phyloP scores from a whole-genome alignment of 2,329 filamentous ascomycete genomes.

The Colletotrichum eleusines region DNA sequence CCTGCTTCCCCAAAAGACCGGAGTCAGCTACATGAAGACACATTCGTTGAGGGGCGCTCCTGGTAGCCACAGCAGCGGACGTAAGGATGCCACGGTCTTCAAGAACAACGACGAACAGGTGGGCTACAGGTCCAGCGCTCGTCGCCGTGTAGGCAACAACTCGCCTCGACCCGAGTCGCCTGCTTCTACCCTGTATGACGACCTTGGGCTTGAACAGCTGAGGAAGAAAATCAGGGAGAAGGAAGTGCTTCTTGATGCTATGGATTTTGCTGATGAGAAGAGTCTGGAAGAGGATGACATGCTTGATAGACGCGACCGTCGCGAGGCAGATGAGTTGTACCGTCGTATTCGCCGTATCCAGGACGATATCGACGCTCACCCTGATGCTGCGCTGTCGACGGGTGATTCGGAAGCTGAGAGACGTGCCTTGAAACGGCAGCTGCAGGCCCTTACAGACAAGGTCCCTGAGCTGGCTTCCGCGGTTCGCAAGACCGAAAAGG shows the following conservation, averaged over 20 bases:
- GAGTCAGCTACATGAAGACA: slow-evolving; percentile 97
- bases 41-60: slow-evolving; percentile 85
- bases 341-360: slow-evolving; percentile 91
- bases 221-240: slow-evolving; percentile 94
- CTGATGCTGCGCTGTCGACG: slow-evolving; percentile 77
- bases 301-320: slow-evolving; percentile 88
- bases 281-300: slow-evolving; percentile 91
- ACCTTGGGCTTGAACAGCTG: slow-evolving; percentile 87
- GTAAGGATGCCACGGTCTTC: slow-evolving; percentile 96
- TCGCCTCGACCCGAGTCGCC: slow-evolving; percentile 87
- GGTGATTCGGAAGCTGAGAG: slow-evolving; percentile 90
- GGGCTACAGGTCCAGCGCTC: slow-evolving; percentile 93
- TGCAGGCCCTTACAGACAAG: slow-evolving; percentile 89
- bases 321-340: slow-evolving; percentile 94
- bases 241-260: slow-evolving; percentile 92
- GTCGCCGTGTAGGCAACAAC: slow-evolving; percentile 80
- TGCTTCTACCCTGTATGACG: slow-evolving; percentile 80
- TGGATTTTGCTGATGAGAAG: slow-evolving; percentile 95
- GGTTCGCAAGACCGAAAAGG: slow-evolving; percentile 89
- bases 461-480: slow-evolving; percentile 93
- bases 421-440: slow-evolving; percentile 85
- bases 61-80: slow-evolving; percentile 67
- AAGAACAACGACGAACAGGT: slow-evolving; percentile 95
- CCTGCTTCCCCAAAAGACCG: slow-evolving; percentile 92
- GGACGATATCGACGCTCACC: slow-evolving; percentile 93